Evolutionary conservation across 306 rosid species (phyloP).

Genomic region (Quercus dentata): DNA sequence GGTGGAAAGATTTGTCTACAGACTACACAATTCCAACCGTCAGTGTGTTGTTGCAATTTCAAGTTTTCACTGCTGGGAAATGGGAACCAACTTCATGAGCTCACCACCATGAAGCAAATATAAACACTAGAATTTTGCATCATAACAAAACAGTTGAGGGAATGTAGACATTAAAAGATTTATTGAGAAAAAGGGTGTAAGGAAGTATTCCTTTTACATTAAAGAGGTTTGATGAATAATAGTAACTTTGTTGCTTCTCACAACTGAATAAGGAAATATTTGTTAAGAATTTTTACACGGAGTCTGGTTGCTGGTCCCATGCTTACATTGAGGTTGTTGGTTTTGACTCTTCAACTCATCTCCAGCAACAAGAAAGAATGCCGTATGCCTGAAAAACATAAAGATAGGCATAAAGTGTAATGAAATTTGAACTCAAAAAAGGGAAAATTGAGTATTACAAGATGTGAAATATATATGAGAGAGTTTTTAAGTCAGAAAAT

Average conservation of each 20-base stretch:
- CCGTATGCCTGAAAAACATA: constrained; percentile 63
- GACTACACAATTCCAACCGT: neutral
- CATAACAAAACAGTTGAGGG: neutral
- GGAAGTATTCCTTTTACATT: constrained; percentile 6
- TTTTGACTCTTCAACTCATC: constrained; percentile 56
- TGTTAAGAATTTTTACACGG: constrained; percentile 25
- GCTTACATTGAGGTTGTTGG: constrained; percentile 45
- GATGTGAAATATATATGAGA: neutral
- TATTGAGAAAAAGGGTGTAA: neutral
- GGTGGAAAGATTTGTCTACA: neutral
- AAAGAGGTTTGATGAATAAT: constrained; percentile 5
- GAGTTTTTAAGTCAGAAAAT: constrained; percentile 1
- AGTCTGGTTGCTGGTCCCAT: constrained; percentile 35
- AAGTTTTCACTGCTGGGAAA: neutral
- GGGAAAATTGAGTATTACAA: neutral
- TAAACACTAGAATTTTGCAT: neutral
- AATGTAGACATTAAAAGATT: neutral
- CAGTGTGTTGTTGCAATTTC: neutral
- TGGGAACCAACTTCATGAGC: too few relatives aligned
- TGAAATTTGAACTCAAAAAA: neutral
- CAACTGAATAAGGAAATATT: neutral
- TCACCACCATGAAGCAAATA: neutral
- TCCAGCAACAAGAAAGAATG: constrained; percentile 88
- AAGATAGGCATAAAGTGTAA: neutral
- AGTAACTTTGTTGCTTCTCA: neutral